phyloP scores from a whole-genome alignment of 2,329 filamentous ascomycete species.

The Pseudogymnoascus sp. region DNA sequence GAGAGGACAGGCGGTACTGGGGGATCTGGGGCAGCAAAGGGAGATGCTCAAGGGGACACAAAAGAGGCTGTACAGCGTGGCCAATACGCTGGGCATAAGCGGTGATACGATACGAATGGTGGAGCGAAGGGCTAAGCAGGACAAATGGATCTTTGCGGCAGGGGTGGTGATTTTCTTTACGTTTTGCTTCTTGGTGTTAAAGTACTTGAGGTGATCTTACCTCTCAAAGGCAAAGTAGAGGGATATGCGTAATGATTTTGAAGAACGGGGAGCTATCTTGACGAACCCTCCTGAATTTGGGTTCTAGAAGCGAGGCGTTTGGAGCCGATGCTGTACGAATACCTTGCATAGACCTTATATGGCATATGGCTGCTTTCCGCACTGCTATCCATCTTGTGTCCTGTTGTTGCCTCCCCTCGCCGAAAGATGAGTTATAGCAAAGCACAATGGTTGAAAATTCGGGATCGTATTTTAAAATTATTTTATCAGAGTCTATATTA shows the following conservation, averaged over 20 bases:
- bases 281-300: not conserved
- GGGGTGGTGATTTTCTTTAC: conserved; percentile 80
- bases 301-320: not conserved
- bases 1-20: conserved; percentile 79
- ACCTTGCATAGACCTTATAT: not conserved
- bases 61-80: conserved; percentile 81
- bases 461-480: not conserved
- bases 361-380: not conserved
- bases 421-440: not conserved
- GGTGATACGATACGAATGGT: conserved; percentile 97
- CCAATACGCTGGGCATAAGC: conserved; percentile 86
- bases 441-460: too few relatives aligned
- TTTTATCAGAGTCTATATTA: not conserved
- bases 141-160: conserved; percentile 95
- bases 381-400: not conserved
- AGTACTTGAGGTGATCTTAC: conserved; percentile 59
- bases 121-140: conserved; percentile 81
- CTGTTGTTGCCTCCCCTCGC: not conserved
- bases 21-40: conserved; percentile 79
- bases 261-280: not conserved
- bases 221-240: not conserved
- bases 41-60: conserved; percentile 96
- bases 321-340: conserved; percentile 3
- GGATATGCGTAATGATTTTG: not conserved
- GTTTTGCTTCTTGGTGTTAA: conserved; percentile 88